phyloP scores from a whole-genome alignment of 139 green algal species.

The Micromonas pusilla region DNA sequence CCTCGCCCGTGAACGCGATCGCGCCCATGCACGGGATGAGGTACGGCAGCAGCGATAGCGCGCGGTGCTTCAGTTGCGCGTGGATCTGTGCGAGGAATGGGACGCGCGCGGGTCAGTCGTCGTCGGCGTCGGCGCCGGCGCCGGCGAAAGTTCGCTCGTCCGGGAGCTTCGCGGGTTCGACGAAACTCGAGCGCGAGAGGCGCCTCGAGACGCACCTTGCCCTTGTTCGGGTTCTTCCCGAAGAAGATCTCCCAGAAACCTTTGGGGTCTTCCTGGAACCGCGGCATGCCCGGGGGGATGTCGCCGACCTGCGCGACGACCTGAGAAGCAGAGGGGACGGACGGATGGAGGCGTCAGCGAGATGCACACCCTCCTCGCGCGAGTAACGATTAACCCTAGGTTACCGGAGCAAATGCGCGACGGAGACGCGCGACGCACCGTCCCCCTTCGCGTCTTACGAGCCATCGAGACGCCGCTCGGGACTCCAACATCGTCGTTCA shows the following conservation, averaged over 20 bases:
- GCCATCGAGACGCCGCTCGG: background rate
- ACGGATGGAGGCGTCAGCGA: too few relatives aligned
- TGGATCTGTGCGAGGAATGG: constrained; percentile 63
- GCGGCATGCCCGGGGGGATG: background rate
- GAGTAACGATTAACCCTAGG: background rate
- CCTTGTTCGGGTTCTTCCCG: background rate
- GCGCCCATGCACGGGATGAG: constrained; percentile 29
- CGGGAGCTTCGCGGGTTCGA: background rate
- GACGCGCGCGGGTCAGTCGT: constrained; percentile 72
- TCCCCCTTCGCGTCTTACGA: background rate
- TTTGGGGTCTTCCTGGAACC: background rate
- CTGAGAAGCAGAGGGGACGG: too few relatives aligned
- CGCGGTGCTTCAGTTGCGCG: constrained; percentile 39
- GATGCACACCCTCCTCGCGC: too few relatives aligned
- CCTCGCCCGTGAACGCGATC: constrained; percentile 27
- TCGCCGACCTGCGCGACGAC: too few relatives aligned
- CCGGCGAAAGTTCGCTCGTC: constrained; percentile 52
- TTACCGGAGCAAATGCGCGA: background rate
- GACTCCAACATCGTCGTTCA: background rate
- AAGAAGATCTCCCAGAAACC: background rate
- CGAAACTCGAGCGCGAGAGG: background rate
- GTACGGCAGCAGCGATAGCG: constrained; percentile 21
- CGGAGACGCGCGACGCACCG: background rate
- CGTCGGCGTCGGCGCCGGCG: constrained; percentile 72
- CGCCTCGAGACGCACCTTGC: background rate